Base-by-base conservation (phyloP, 2,329 filamentous ascomycete genomes). In the Fusarium luffae region DNA sequence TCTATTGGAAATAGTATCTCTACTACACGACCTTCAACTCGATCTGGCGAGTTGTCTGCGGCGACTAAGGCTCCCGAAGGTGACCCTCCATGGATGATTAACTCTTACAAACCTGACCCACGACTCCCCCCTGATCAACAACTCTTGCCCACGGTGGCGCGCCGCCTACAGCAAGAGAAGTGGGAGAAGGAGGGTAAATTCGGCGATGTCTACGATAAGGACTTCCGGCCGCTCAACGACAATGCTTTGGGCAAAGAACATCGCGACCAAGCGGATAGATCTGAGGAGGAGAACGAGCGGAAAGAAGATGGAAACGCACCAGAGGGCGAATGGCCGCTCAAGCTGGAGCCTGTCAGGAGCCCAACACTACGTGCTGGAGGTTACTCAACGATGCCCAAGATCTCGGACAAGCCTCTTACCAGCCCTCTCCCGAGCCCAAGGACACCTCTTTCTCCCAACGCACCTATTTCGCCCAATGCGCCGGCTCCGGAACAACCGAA, bases 31-130 rank as follows among this genome's bases (percentile, higher is more conserved):
- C 90, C 90, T 21, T 82, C 84, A 5, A 92, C 90, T 2, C 85
- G 89, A 63, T 89, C 88, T 9, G 89, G 89, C 21, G 88, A 88
- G 61, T 71, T 85, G 30, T 79, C 82, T 43, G 75, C 81, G 32
- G 77, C 74, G 79, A 76, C 79, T 85, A 88, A 93, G 76, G 88
- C 90, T 43, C 94, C 94, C 1, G 96, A 98, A 83, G 96, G 96
- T 21, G 95, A 98, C 56, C 94, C 96, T 12, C 96, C 96, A 54
- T 99, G 96, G 96, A 88, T 98, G 81, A 88, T 96, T 47, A 93
- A 92, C 23, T 93, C 97, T 81, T 99, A 98, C 80, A 97, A 97
- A 76, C 96, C 96, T 1, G 96, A 99, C 77, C 96, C 96, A 30
- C 91, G 94, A 65, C 84, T 99, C 34, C 96, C 96, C 8, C 96